Percentiles rank a stretch among this genome's conserved stretches.
These are phyloP conservation scores for Hypoxylon sp. DNA, from an alignment of 2,329 filamentous ascomycete species.

Conservation along the genomic window DNA sequence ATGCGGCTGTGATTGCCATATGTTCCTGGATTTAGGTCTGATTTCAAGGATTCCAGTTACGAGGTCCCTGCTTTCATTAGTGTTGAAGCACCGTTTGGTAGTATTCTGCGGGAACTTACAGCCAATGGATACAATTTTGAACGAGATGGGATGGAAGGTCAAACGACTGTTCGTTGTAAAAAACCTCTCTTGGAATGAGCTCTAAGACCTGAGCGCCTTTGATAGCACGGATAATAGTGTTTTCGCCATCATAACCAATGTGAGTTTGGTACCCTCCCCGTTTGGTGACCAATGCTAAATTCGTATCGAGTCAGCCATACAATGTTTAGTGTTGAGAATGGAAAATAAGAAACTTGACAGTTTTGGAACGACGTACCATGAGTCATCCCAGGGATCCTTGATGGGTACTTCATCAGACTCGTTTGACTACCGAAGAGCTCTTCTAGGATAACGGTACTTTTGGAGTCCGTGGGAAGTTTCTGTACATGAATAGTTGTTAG, in stretches of 20 bases:
- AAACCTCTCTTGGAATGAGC: conserved; percentile 47
- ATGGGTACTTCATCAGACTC: conserved; percentile 60
- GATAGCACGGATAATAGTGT: conserved; percentile 55
- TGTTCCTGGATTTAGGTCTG: conserved; percentile 49
- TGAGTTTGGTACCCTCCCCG: conserved; percentile 58
- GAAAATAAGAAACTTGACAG: too few relatives aligned
- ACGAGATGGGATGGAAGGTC: conserved; percentile 63
- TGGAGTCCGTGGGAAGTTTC: conserved; percentile 47
- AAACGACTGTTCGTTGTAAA: conserved; percentile 40
- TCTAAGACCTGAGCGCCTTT: conserved; percentile 43
- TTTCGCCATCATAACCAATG: conserved; percentile 56
- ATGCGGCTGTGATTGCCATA: conserved; percentile 39
- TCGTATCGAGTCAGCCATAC: conserved; percentile 27
- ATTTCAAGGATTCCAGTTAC: conserved; percentile 58
- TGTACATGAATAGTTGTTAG: conserved; percentile 48
- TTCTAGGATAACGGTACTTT: conserved; percentile 47
- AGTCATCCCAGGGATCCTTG: conserved; percentile 60
- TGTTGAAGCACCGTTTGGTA: neutral
- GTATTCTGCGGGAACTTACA: conserved; percentile 52
- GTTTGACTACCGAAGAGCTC: conserved; percentile 63
- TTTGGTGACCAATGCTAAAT: conserved; percentile 38
- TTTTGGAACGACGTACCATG: conserved; percentile 51
- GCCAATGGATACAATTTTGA: conserved; percentile 66
- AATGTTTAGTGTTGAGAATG: neutral
- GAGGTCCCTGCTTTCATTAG: conserved; percentile 26